Conservation (phyloP, 2,329 filamentous ascomycete genomes). For the Hymenoscyphus salicellus region DNA sequence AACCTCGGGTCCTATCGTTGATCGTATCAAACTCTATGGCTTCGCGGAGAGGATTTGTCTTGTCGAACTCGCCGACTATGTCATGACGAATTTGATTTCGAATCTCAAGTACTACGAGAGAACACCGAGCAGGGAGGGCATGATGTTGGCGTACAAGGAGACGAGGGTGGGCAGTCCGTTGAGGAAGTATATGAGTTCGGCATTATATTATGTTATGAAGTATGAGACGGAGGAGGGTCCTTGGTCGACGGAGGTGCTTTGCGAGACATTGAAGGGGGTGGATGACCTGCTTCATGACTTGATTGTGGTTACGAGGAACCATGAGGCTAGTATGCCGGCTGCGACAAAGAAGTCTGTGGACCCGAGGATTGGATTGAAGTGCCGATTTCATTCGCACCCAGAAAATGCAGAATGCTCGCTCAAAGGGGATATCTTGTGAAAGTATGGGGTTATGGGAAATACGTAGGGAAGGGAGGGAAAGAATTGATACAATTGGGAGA, state of each 20-base stretch:
- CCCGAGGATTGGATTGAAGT: conserved; percentile 11
- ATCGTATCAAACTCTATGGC: conserved; percentile 12
- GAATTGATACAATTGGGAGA: neutral
- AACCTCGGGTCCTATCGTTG: conserved; percentile 2
- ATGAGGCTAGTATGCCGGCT: neutral
- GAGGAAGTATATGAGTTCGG: conserved; percentile 8
- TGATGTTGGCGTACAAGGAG: conserved; percentile 7
- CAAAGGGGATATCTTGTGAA: conserved; percentile 11
- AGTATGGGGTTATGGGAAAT: neutral
- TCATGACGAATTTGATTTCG: conserved; percentile 14
- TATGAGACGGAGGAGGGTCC: conserved; percentile 9
- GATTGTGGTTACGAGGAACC: conserved; percentile 9
- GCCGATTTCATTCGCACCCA: conserved; percentile 9
- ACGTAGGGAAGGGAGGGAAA: neutral
- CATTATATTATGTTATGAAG: conserved; percentile 12
- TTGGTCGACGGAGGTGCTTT: conserved; percentile 5
- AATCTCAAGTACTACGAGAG: conserved; percentile 8
- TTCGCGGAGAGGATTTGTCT: conserved; percentile 10
- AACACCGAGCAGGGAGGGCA: conserved; percentile 7
- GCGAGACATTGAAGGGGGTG: conserved; percentile 4
- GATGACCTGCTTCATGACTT: conserved; percentile 11
- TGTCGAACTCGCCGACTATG: conserved; percentile 7
- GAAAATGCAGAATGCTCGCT: neutral
- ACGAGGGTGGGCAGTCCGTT: conserved; percentile 8
- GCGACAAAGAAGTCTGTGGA: conserved; percentile 1